Percentiles rank a stretch among this genome's conserved stretches.
phyloP scores from a whole-genome alignment of 164 flowering plant species.

The Umbilicus rupestris region DNA sequence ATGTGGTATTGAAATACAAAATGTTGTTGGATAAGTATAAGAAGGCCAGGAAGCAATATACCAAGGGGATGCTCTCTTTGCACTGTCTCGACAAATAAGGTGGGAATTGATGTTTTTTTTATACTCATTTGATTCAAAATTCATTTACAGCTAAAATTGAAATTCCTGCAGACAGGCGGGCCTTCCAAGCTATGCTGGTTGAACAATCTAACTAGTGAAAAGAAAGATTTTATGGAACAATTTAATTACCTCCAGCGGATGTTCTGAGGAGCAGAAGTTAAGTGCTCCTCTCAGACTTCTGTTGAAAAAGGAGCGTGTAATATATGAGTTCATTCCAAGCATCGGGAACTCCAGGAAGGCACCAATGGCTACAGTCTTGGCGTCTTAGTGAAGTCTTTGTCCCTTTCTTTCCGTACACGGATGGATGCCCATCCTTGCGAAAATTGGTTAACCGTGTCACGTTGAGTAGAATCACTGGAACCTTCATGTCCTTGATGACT shows the following conservation, averaged over 20 bases:
- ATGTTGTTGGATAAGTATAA: conserved; percentile 42
- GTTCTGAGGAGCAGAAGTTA: neutral
- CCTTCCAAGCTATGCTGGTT: too few relatives aligned
- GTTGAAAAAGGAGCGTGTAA: conserved; percentile 17
- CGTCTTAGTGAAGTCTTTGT: conserved; percentile 44
- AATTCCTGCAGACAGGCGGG: too few relatives aligned
- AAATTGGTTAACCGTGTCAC: conserved; percentile 74
- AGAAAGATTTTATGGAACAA: neutral
- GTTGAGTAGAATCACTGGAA: conserved; percentile 56
- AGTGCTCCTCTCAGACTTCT: neutral
- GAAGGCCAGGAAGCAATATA: conserved; percentile 47
- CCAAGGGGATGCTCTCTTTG: conserved; percentile 64
- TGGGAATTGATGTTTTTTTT: neutral
- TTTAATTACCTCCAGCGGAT: neutral
- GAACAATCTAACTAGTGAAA: too few relatives aligned
- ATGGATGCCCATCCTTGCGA: conserved; percentile 93
- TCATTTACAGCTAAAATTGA: too few relatives aligned
- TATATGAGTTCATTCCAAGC: conserved; percentile 96
- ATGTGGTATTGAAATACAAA: conserved; percentile 24
- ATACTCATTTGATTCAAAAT: neutral
- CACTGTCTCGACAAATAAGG: conserved; percentile 19
- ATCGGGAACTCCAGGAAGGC: conserved; percentile 96
- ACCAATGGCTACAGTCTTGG: conserved; percentile 98
- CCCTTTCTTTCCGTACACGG: conserved; percentile 60
- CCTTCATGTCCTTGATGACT: conserved; percentile 43